Evolutionary conservation across 2,329 filamentous ascomycete species (phyloP), one percentile per base, ranked within the genome.

Genomic region (Monosporascus sp.): DNA sequence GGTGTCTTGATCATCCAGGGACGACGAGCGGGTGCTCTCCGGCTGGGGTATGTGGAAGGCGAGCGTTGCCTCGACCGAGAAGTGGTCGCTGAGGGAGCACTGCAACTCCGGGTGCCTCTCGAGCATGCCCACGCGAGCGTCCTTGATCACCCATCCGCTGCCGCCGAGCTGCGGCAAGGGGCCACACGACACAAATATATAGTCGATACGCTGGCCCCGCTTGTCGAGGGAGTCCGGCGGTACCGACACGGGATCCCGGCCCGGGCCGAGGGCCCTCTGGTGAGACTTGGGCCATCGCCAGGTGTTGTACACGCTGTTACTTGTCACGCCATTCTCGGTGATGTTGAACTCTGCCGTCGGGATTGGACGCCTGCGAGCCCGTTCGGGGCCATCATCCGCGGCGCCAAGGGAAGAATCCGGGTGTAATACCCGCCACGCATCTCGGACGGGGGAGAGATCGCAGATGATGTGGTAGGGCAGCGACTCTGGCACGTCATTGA

Each of bases 51-150:
- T 67, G 59, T 78, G 74, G 14, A 80, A 77, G 5, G 74, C 71
- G 9, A 97, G 77, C 0, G 89, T 91, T 6, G 89, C 86, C 68
- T 93, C 88, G 51, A 97, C 88, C 22, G 90, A 91, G 69, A 97
- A 97, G 69, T 97, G 94, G 67, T 99, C 93, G 62, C 91, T 97
- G 26, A 97, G 78, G 1, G 91, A 96, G 72, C 91, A 96, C 57
- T 84, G 80, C 1, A 97, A 77, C 1, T 81, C 82, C 0, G 91
- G 89, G 70, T 97, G 92, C 9, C 89, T 85, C 66, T 87, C 81
- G 20, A 84, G 86, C 84, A 97, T 91, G 55, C 87, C 86, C 1
- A 99, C 88, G 49, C 83, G 80, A 3, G 82, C 86, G 7, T 80
- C 78, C 55, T 84, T 78, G 54, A 97, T 84, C 14, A 81, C 74